Evolutionary conservation across 176 grass and related monocot genomes (phyloP), one percentile per base, ranked within the genome.

Genomic region (Zea mays): DNA sequence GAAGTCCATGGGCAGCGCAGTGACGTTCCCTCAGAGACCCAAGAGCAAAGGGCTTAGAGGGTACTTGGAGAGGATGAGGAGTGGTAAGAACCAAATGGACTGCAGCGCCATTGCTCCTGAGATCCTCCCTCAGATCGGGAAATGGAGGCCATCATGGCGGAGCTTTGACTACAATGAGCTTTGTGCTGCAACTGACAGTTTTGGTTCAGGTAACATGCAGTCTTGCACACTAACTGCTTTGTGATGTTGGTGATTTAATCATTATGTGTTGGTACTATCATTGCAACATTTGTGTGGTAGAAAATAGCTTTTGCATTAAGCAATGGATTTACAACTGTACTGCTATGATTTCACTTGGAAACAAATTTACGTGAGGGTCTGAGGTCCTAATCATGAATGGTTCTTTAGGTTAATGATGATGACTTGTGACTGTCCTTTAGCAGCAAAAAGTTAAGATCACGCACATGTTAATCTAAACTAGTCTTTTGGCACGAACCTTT

Each of bases 151-250:
- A 46, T 93, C 92, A 75, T 99, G 96, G 96, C 88, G 96, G 81
- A 99, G 86, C 67, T 99, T 99, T 45, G 92, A 92, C 55, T 89
- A 96, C 16, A 35, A 82, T 27, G 96, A 99, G 75, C 92, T 99
- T 54, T 82, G 86, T 37, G 72, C 79, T 49, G 96, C 92, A 11
- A 99, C 96, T 60, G 73, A 91, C 75, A 87, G 81, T 60, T 99
- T 99, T 69, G 93, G 84, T 80, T 67, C 88, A 99, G 96, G 96
- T 95, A 84, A 73, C 38, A 78, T 82, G 65, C 34, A 2, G 45
- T 50, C 21, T 50, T 71, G 46, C 73, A 61, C 62, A 69, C 52
- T 65, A 57, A 41, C 38, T 69, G 55, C 12, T 65, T 48, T 58
- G 40, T 36, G 71, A 33, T 70, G 71, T 58, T 35, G 70, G 46